Base-by-base conservation (phyloP, 2,329 filamentous ascomycete genomes). In the Diaporthe vexans region DNA sequence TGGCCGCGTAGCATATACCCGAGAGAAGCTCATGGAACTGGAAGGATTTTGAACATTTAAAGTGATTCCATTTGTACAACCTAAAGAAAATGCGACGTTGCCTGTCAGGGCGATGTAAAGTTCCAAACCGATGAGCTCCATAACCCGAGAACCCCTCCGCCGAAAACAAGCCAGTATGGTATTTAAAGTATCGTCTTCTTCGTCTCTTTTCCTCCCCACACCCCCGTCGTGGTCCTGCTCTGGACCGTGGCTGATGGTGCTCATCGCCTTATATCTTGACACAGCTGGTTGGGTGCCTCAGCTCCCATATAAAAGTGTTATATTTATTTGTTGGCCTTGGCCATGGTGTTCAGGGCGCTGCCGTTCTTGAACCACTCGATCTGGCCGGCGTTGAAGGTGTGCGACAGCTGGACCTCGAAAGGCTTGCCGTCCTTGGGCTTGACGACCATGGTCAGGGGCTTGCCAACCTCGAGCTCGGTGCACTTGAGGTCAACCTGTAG, bases 311-410 rank as follows among this genome's bases (percentile, higher is more conserved):
- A n/a, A 40, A 56, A 33, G 46, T 63, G 40, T 59, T 57, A 5
- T 46, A 75, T 78, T 75, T 78, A 75, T 78, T 79, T 82, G 83
- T 79, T 84, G 80, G 78, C 79, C 92, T 97, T 97, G 79, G 96
- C 95, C 96, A 99, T 99, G 80, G 95, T 98, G 92, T 99, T 99
- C 79, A 99, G 90, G 73, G 97, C 97, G 82, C 93, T 95, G 79
- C 97, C 97, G 85, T 98, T 97, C 91, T 95, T 95, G 86, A 99
- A 99, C 97, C 97, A 99, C 88, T 98, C 94, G 77, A 99, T 93
- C 89, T 99, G 97, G 80, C 94, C 92, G 84, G 95, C 95, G 90
- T 99, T 99, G 93, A 98, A 99, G 78, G 97, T 99, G 89, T 99
- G 97, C 79, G 90, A 90, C 80, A 99, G 92, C 86, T 94, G 89